phyloP scores from a whole-genome alignment of 768 basidiomycete species.

The Phlebiopsis gigantea region DNA sequence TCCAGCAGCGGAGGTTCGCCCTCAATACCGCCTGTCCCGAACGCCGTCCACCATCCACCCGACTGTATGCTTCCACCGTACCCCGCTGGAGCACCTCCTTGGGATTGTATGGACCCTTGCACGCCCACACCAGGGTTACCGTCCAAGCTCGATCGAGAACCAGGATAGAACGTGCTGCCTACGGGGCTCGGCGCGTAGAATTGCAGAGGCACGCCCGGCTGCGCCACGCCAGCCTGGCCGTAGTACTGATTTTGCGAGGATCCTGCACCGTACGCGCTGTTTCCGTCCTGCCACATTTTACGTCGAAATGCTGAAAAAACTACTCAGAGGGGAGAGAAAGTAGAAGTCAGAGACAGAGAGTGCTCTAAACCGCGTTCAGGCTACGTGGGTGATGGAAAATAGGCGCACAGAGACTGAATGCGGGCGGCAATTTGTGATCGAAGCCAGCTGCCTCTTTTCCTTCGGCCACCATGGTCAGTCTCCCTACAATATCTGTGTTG shows the following conservation, averaged over 20 bases:
- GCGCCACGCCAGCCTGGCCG: conserved; percentile 33
- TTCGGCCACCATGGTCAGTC: conserved; percentile 24
- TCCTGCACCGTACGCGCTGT: conserved; percentile 50
- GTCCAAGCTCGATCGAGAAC: conserved; percentile 73
- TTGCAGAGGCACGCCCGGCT: conserved; percentile 59
- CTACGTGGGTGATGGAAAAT: conserved; percentile 14
- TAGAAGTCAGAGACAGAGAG: background rate
- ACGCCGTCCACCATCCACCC: conserved; percentile 92
- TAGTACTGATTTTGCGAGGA: conserved; percentile 61
- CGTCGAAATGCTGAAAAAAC: conserved; percentile 1
- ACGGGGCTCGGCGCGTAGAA: conserved; percentile 68
- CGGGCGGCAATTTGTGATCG: conserved; percentile 10
- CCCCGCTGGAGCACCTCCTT: conserved; percentile 34
- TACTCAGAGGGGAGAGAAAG: too few relatives aligned
- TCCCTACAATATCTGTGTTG: background rate
- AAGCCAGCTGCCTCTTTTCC: conserved; percentile 9
- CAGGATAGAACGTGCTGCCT: conserved; percentile 57
- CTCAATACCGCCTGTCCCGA: conserved; percentile 92
- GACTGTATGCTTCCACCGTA: conserved; percentile 74
- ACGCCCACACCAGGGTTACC: conserved; percentile 45
- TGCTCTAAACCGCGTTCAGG: background rate
- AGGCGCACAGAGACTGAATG: conserved; percentile 1
- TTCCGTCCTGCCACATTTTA: conserved; percentile 74
- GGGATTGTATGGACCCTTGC: conserved; percentile 48
- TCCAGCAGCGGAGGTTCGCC: conserved; percentile 94